A percentile compares a stretch with the other conserved stretches of the same genome.
phyloP scores from a whole-genome alignment of 352 stramenopile species.

The Phytophthora aleatoria region DNA sequence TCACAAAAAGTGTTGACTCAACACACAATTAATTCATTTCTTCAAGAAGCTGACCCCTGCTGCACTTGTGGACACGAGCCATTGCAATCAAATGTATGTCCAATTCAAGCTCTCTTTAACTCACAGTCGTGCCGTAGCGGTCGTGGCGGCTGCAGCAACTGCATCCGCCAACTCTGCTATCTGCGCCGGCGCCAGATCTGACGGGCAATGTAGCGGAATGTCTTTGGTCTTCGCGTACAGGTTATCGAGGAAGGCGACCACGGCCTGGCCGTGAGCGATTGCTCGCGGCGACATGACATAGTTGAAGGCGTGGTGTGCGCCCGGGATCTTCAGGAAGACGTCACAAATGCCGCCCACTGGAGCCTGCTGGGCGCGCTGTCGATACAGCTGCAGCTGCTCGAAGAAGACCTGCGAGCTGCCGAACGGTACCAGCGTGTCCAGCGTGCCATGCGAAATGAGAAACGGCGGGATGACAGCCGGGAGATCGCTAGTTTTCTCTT shows the following conservation, averaged over 20 bases:
- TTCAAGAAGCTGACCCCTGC: not conserved
- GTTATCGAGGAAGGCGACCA: conserved; percentile 67
- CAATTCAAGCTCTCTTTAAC: not conserved
- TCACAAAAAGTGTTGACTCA: conserved; percentile 18
- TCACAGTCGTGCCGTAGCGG: conserved; percentile 16
- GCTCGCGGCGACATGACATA: conserved; percentile 72
- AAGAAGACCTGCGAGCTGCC: conserved; percentile 75
- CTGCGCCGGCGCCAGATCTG: not conserved
- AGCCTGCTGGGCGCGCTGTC: conserved; percentile 27
- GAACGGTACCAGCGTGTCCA: conserved; percentile 76
- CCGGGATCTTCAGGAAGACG: conserved; percentile 65
- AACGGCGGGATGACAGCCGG: conserved; percentile 66
- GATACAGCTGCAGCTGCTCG: conserved; percentile 54
- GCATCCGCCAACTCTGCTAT: conserved; percentile 9
- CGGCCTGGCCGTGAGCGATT: conserved; percentile 68
- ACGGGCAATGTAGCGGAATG: conserved; percentile 10
- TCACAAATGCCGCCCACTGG: conserved; percentile 43
- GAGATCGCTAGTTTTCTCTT: conserved; percentile 33
- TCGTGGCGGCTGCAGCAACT: not conserved
- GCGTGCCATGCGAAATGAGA: conserved; percentile 66
- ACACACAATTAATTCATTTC: conserved; percentile 15
- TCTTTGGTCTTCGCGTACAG: conserved; percentile 55
- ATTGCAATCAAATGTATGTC: not conserved
- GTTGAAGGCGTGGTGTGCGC: conserved; percentile 78
- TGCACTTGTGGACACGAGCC: not conserved